Evolutionary conservation across 2,329 filamentous ascomycete species (phyloP).

Genomic region (Neofusicoccum umdonicola): DNA sequence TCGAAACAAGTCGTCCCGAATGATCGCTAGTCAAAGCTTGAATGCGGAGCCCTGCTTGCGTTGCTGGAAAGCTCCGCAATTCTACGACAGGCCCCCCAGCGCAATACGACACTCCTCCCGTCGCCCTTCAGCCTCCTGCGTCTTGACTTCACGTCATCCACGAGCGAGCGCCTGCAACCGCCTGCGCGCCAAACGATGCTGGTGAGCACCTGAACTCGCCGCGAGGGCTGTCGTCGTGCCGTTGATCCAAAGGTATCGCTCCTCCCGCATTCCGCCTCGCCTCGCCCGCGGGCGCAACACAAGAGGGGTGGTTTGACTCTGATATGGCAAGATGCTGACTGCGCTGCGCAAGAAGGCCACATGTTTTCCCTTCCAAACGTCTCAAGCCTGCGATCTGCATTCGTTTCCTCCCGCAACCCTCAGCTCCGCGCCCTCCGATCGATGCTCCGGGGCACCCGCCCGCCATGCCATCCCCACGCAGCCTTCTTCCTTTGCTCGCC

Average conservation of each 20-base stretch:
- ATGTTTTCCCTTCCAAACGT: not conserved
- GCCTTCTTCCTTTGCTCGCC: slow-evolving; percentile 32
- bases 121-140: not conserved
- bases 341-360: not conserved
- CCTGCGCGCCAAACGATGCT: not conserved
- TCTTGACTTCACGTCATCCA: not conserved
- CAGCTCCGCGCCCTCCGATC: not conserved
- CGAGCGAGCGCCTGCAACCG: not conserved
- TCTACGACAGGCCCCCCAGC: not conserved
- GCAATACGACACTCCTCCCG: slow-evolving; percentile 4
- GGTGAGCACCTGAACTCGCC: not conserved
- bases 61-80: slow-evolving; percentile 13
- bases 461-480: slow-evolving; percentile 23
- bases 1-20: slow-evolving; percentile 13
- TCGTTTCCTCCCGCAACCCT: not conserved
- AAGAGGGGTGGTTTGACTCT: slow-evolving; percentile 5
- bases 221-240: not conserved
- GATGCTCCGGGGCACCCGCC: not conserved
- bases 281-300: not conserved
- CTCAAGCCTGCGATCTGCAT: not conserved
- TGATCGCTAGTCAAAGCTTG: slow-evolving; percentile 12
- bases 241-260: not conserved
- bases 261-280: not conserved
- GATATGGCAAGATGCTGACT: not conserved
- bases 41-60: not conserved